Base-by-base conservation (phyloP, 371 early-diverging fungal genomes). In the Chytridium lagenaria region DNA sequence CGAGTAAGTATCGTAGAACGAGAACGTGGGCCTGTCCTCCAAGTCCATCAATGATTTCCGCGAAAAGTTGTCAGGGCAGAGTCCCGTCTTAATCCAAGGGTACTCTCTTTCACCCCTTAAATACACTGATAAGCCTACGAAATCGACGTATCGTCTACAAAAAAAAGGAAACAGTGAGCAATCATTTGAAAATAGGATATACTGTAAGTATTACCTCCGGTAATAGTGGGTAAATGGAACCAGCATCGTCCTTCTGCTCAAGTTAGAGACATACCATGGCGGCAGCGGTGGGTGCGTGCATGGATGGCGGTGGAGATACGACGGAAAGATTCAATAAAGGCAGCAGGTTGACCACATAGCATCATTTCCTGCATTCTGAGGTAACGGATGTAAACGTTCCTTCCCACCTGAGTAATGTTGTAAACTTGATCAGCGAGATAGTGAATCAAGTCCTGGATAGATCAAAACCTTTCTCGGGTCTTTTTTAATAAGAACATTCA, bases 301-400 rank as follows among this genome's bases (percentile, higher is more conserved):
- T 61, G 61, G 61, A 61, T 31, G 61, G 61, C 61, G 19, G 61
- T 61, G 23, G 61, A 28, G 36, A 61, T 34, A 7, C 34, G 16
- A 33, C 61, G 30, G 26, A 61, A 61, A 15, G 31, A 37, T 2
- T 28, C 61, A 36, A 61, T 37, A 23, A 34, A 61, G 5, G 7
- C 61, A 10, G 12, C 12, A 34, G 61, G 61, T 34, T 61, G 30
- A 5, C 26, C 16, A 55, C 55, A n/a, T n/a, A 5, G 34, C 61
- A 15, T 31, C 16, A n/a, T n/a, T 16, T 79, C 83, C 73, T 83
- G 81, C 84, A 84, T 84, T 64, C 82, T 82, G 39, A 81, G 81
- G 16, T 76, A 71, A 22, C 84, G 77, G 34, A 84, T 19, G 44
- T 80, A 59, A 22, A 84, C 67, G 22, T 50, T 59, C 19, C 75